Percentiles rank a stretch among this genome's conserved stretches.
These are phyloP conservation scores for Pestalotiopsis sp. DNA, from an alignment of 2,329 filamentous ascomycete genomes.

Conservation along the genomic window DNA sequence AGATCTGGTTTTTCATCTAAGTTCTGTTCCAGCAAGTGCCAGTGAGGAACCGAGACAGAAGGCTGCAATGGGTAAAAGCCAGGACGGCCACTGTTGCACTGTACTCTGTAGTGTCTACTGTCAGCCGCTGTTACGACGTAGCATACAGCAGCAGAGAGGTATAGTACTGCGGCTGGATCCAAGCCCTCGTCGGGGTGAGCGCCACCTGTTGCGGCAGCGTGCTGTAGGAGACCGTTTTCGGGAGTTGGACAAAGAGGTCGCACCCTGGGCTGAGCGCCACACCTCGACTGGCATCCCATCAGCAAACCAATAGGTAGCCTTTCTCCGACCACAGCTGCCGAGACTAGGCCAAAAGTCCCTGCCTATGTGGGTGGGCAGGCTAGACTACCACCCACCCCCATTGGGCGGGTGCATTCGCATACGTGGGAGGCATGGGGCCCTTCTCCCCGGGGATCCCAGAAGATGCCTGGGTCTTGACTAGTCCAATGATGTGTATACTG, in stretches of 20 bases:
- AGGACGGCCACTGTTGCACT: neutral
- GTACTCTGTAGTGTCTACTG: neutral
- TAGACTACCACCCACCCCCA: neutral
- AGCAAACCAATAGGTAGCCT: neutral
- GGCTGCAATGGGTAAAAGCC: neutral
- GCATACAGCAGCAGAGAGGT: neutral
- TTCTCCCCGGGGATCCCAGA: neutral
- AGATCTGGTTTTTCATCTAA: neutral
- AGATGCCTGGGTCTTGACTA: neutral
- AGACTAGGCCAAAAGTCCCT: constrained; percentile 12
- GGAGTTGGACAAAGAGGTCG: neutral
- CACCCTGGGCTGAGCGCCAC: constrained; percentile 9
- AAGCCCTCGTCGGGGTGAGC: neutral
- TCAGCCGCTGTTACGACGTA: neutral
- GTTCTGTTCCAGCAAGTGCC: neutral
- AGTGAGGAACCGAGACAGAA: neutral
- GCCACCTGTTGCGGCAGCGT: neutral
- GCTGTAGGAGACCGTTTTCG: constrained; percentile 2
- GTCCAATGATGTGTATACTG: neutral
- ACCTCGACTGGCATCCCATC: neutral
- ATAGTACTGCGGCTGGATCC: neutral
- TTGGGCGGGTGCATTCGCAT: neutral
- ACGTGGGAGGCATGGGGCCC: neutral
- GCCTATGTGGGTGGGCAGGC: neutral
- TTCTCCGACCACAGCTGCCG: constrained; percentile 8